A percentile compares a stretch with the other conserved stretches of the same genome.
phyloP scores from a whole-genome alignment of 2,329 filamentous ascomycete species.

The Sporothrix curviconia region DNA sequence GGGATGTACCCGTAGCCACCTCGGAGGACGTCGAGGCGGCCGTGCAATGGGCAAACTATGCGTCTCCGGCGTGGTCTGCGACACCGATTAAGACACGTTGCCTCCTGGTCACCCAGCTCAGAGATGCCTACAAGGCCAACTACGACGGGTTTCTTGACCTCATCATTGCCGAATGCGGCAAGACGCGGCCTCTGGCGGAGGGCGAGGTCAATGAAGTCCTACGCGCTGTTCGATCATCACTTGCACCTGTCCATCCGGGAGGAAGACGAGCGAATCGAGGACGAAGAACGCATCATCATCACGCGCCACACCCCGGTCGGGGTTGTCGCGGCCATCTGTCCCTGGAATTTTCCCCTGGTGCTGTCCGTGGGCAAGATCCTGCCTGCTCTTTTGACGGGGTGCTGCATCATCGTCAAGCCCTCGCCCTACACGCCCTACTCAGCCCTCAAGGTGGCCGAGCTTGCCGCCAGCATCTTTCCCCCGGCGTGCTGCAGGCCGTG shows the following conservation, averaged over 20 bases:
- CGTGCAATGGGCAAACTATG: neutral
- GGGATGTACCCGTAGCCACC: neutral
- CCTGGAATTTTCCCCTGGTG: neutral
- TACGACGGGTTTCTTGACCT: neutral
- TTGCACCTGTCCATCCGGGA: neutral
- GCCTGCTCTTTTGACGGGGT: neutral
- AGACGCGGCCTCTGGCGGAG: neutral
- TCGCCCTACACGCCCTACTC: slow-evolving; percentile 50
- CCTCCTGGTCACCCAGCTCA: neutral
- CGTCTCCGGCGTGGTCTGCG: neutral
- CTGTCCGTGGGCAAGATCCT: neutral
- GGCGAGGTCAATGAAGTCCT: neutral
- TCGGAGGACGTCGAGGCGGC: neutral
- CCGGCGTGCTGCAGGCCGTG: slow-evolving; percentile 56
- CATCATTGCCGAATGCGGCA: neutral
- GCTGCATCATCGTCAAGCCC: slow-evolving; percentile 37
- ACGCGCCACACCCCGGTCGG: neutral
- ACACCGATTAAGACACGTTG: neutral
- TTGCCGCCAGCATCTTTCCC: slow-evolving; percentile 52
- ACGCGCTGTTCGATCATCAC: neutral
- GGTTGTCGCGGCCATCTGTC: neutral
- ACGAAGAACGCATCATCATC: neutral
- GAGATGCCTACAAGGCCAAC: neutral
- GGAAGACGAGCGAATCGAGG: neutral
- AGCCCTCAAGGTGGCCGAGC: slow-evolving; percentile 51